Conservation (phyloP, 768 basidiomycete species). For the Russula sp. region DNA sequence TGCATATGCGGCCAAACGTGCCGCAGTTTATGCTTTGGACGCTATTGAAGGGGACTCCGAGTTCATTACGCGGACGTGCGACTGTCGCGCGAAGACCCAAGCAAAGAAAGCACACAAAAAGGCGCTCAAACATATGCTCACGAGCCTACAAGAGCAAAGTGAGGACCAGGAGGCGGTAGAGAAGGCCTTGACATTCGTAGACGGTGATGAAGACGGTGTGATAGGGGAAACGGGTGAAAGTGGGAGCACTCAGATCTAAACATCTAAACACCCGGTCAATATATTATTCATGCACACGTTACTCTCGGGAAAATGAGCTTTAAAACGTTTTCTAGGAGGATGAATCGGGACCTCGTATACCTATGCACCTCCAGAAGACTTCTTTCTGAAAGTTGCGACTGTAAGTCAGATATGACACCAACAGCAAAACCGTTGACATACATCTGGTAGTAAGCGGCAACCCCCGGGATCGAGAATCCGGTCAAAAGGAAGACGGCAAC, state of each 20-base stretch:
- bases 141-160: constrained; percentile 24
- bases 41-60: constrained; percentile 56
- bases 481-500: constrained; percentile 11
- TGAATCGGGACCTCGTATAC: not conserved
- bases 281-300: not conserved
- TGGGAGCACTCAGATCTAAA: not conserved
- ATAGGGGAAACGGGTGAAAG: not conserved
- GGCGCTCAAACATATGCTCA: constrained; percentile 28
- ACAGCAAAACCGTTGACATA: constrained; percentile 20
- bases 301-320: not conserved
- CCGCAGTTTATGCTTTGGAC: constrained; percentile 60
- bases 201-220: constrained; percentile 1
- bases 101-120: constrained; percentile 35
- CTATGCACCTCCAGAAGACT: not conserved
- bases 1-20: constrained; percentile 49
- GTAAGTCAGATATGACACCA: not conserved
- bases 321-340: not conserved
- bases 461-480: constrained; percentile 22
- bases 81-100: constrained; percentile 43
- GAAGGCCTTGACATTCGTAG: not conserved
- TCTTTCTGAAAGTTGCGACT: not conserved
- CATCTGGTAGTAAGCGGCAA: constrained; percentile 22
- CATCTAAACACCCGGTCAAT: not conserved
- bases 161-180: constrained; percentile 16
- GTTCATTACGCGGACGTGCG: constrained; percentile 57